Evolutionary conservation across 306 rosid species (phyloP), one percentile per base, ranked within the genome.

Genomic region (Lablab purpureus): DNA sequence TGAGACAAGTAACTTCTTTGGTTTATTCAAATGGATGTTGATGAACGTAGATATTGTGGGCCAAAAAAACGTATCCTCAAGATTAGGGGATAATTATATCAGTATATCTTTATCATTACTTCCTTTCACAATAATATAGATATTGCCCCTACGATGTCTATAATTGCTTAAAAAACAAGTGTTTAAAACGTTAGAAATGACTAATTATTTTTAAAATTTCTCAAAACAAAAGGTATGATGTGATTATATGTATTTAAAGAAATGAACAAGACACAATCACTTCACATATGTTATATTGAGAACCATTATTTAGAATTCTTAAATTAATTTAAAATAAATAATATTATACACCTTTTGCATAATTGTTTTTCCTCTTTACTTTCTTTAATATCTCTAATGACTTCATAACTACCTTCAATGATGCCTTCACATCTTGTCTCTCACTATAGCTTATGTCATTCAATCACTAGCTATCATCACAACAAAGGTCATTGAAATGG

Each of bases 41-140:
- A 62, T 28, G 12, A 60, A 62, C 14, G 21, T 15, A 62, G 45
- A 63, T 63, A 63, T 63, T 63, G 68, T 30, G 68, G 68, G 46
- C 68, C 68, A 17, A 30, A n/a, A 27, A 30, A n/a, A 17, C 18
- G 22, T 63, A 63, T 63, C 22, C 21, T 63, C 13, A 25, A 43
- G 23, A 63, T 55, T 64, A 80, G 67, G 19, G 74, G 30, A 47
- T 80, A 50, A 80, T 80, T 17, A 52, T 81, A 41, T 30, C 30
- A 30, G 30, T 58, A 54, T 52, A 45, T 21, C 55, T 59, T 32
- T 73, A 40, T 67, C 40, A 81, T 75, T 77, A 81, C 10, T 37
- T 27, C 14, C 41, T 74, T 81, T 34, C 77, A 23, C 41, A 58
- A 15, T 46, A 75, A 67, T 59, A 75, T 56, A 4, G 73, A 11